Evolutionary conservation across 345 rosid species (phyloP).

Genomic region (Brassica rapa): DNA sequence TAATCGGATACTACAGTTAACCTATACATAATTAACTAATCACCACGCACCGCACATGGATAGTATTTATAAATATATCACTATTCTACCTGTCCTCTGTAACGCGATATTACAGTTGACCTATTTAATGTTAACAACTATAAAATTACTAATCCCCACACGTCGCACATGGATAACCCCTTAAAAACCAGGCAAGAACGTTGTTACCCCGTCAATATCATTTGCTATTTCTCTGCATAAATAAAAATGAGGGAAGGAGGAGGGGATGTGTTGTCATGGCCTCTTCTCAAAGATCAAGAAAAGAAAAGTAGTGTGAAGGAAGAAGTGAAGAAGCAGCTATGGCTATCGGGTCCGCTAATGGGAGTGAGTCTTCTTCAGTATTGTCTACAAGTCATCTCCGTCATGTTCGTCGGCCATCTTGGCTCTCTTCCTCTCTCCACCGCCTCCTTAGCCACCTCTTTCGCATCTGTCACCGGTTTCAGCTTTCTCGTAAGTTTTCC

Average conservation of each 20-base stretch:
- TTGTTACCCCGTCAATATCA: background rate
- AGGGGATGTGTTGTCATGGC: slow-evolving; percentile 22
- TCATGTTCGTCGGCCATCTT: slow-evolving; percentile 67
- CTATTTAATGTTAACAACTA: background rate
- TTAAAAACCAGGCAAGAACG: background rate
- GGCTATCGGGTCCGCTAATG: slow-evolving; percentile 35
- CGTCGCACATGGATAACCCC: background rate
- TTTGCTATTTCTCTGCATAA: background rate
- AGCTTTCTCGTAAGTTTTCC: slow-evolving; percentile 48
- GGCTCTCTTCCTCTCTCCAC: slow-evolving; percentile 60
- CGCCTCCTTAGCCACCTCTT: slow-evolving; percentile 54
- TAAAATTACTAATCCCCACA: background rate
- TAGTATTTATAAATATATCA: background rate
- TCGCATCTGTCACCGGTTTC: slow-evolving; percentile 52
- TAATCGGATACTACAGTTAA: no score
- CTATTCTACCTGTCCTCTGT: background rate
- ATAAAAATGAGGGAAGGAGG: slow-evolving; percentile 14
- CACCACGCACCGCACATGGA: background rate
- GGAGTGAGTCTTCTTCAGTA: slow-evolving; percentile 37
- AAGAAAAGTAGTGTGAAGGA: slow-evolving; percentile 4
- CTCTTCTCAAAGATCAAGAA: slow-evolving; percentile 9
- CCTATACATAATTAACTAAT: no score
- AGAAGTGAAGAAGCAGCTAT: slow-evolving; percentile 45
- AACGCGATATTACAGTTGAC: background rate
- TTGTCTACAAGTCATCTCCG: slow-evolving; percentile 37